A percentile compares a stretch with the other conserved stretches of the same genome.
These are phyloP conservation scores for Nakazawaea ambrosiae DNA, from an alignment of 805 yeast genomes.

Conservation along the genomic window DNA sequence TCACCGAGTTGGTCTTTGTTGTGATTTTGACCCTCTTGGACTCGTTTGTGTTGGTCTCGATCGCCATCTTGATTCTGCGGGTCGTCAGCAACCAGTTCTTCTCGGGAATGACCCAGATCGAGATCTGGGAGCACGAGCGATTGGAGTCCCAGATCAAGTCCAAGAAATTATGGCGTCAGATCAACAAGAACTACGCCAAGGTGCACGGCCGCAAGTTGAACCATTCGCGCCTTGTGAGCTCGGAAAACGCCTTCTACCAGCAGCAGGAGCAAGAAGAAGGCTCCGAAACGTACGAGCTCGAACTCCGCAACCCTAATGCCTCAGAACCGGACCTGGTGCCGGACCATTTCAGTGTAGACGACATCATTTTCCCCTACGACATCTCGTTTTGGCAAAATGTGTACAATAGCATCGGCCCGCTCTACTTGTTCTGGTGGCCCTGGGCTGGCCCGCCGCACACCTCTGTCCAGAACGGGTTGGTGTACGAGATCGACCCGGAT, in stretches of 20 bases:
- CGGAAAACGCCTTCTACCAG: constrained; percentile 22
- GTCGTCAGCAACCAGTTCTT: constrained; percentile 47
- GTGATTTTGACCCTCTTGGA: constrained; percentile 48
- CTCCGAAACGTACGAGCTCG: constrained; percentile 8
- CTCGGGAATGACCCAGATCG: constrained; percentile 82
- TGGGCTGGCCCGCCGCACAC: constrained; percentile 55
- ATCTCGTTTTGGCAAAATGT: constrained; percentile 53
- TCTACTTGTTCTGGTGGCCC: constrained; percentile 63
- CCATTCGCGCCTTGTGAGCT: constrained; percentile 40
- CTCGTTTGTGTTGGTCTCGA: constrained; percentile 52
- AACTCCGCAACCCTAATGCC: not conserved
- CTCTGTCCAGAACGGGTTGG: constrained; percentile 55
- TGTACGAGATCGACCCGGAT: constrained; percentile 46
- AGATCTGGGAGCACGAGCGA: constrained; percentile 87
- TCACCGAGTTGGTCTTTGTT: constrained; percentile 46
- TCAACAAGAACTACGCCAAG: constrained; percentile 34
- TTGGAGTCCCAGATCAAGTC: constrained; percentile 57
- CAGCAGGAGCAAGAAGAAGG: constrained; percentile 15
- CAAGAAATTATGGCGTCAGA: constrained; percentile 45
- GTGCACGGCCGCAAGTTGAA: constrained; percentile 27
- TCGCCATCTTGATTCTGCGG: constrained; percentile 53
- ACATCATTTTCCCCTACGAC: constrained; percentile 81
- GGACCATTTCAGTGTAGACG: constrained; percentile 44
- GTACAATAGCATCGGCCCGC: constrained; percentile 49
- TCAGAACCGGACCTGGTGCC: constrained; percentile 6